Evolutionary conservation across 192 early-diverging fungal species (phyloP), one percentile per base, ranked within the genome.

Genomic region (Coemansia sp.): DNA sequence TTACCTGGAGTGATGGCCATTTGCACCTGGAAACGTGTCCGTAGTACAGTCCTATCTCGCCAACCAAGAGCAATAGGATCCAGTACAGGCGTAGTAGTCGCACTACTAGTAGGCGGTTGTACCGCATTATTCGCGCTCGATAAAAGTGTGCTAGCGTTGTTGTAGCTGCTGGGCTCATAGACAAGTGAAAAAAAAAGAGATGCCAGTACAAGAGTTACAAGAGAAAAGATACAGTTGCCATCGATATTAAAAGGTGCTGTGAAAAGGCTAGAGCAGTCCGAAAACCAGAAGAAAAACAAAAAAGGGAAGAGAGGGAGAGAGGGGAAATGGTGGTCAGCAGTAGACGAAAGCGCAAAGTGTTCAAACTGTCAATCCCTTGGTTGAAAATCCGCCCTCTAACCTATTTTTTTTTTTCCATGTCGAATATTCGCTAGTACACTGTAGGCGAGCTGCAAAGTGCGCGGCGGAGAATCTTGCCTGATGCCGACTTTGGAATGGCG

Each of bases 391-490:
- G 31, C 31, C 4, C 4, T 31, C 31, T n/a, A n/a, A 48, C 11
- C 11, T 11, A 47, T 21, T 20, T 25, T 25, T 25, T 48, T 25
- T 25, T 26, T 25, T n/a, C 20, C 9, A 10, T 13, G 43, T 45
- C n/a, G 43, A 18, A 48, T n/a, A 3, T 31, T 4, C 31, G 1
- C 31, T 16, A 55, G 13, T 6, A 55, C 28, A 33, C 52, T 6
- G 48, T 26, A 14, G 48, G 20, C 11, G 45, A 1, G 23, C 23
- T 16, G 3, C 14, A 1, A 7, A 96, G 72, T 20, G 88, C 83
- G 18, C 83, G 77, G 45, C 93, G 85, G 66, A 96, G 76, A 48
- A 95, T 93, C 76, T 95, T 95, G 42, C 93, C 95, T 2, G 89
- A 83, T 3, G 90, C 86, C 59, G 85, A 85, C 61, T 92, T 91